Base-by-base conservation (phyloP, 108 stramenopile species). In the Craspedostauros australis region DNA sequence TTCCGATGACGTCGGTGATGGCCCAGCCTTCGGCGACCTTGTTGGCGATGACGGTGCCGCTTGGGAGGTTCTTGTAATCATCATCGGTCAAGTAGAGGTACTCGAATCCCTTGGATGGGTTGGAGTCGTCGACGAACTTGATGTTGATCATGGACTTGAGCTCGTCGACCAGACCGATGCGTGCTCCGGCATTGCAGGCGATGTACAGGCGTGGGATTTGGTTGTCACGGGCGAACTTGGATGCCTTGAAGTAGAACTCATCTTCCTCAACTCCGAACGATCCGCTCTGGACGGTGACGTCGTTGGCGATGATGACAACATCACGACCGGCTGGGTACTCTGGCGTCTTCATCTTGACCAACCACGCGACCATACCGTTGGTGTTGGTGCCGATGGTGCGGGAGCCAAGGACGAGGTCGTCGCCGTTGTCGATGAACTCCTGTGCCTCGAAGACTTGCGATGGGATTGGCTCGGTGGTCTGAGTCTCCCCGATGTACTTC, bases 231-330 rank as follows among this genome's bases (percentile, higher is more conserved):
- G 97, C 97, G 51, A 88, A 96, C 44, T 78, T 66, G 12, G 92
- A 91, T 12, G 92, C 94, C 59, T 85, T 86, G 76, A 57, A 86
- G 78, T 91, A 98, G 59, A 95, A 70, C 40, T 96, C 93, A 63
- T 96, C 95, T 68, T 98, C 95, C 2, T 79, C 80, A 45, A 96
- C 95, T 29, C 95, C 97, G 63, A 98, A 98, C 33, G 95, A 95
- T 51, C 97, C 97, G 70, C 89, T 87, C 68, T 96, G 90, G 22
- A 95, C 91, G 56, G 97, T 98, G n/a, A 98, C 95, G 69, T 98
- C 97, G 56, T 98, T 98, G 36, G 95, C 76, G 64, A 96, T 93
- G 45, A 98, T 66, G 43, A 98, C 95, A 65, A 98, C 82, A 34
- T 96, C 83, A 46, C 97, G 91, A 18, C 97, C 97, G 60, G 90